Evolutionary conservation across 495 filamentous ascomycete genomes (phyloP).

Genomic region (Neurospora hispaniola): DNA sequence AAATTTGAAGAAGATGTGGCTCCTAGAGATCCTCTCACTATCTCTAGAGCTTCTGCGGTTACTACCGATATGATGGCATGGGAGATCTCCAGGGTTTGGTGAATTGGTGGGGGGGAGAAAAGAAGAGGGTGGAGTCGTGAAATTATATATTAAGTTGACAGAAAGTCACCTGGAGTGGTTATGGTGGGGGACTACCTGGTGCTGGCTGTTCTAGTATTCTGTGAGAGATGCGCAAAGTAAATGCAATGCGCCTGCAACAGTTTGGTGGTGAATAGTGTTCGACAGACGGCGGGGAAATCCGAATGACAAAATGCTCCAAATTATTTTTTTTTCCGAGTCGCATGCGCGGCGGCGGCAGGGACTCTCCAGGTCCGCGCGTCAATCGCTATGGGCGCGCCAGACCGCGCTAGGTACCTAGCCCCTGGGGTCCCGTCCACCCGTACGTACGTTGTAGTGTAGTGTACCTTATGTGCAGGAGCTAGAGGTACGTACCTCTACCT

Average conservation of each 20-base stretch:
- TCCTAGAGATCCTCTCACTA: slow-evolving; percentile 60
- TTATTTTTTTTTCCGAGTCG: background rate
- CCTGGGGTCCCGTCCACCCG: background rate
- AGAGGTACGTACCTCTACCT: background rate
- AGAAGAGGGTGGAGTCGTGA: slow-evolving; percentile 6
- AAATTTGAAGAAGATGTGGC: slow-evolving; percentile 23
- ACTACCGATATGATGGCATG: slow-evolving; percentile 56
- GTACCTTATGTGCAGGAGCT: too few relatives aligned
- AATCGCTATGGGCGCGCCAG: background rate
- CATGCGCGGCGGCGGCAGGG: background rate
- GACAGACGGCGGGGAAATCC: background rate
- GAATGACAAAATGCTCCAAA: background rate
- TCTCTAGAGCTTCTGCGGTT: slow-evolving; percentile 58
- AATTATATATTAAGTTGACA: slow-evolving; percentile 1
- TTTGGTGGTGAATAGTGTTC: background rate
- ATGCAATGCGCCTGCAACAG: background rate
- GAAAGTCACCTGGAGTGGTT: slow-evolving; percentile 4
- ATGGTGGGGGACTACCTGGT: slow-evolving; percentile 20
- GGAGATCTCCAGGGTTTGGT: slow-evolving; percentile 3
- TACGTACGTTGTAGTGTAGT: too few relatives aligned
- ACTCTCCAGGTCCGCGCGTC: background rate
- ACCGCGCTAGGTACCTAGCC: background rate
- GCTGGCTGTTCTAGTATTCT: background rate
- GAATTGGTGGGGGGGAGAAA: background rate
- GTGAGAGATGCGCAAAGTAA: background rate